Evolutionary conservation across 202 grass and related monocot genomes (phyloP).

Genomic region (Zoysia matrella): DNA sequence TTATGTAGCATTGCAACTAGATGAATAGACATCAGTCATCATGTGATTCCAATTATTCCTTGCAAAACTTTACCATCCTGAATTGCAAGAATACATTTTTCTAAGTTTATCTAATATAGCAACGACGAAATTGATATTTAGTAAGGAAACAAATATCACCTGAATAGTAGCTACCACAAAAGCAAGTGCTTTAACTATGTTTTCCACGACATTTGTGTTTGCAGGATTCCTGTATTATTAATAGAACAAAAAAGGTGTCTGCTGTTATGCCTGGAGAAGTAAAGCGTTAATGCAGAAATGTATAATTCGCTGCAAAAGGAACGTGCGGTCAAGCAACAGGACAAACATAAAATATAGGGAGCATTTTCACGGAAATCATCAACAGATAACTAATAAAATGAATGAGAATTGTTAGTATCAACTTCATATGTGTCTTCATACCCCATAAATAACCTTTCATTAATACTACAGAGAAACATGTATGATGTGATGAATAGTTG

Average conservation of each 20-base stretch:
- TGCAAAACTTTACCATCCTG: background rate
- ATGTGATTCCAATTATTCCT: background rate
- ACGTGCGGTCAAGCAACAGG: conserved; percentile 15
- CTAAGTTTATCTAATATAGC: background rate
- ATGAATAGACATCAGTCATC: background rate
- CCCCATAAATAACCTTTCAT: background rate
- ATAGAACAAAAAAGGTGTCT: conserved; percentile 17
- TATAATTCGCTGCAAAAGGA: conserved; percentile 23
- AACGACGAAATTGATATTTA: conserved; percentile 21
- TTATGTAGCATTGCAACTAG: conserved; percentile 18
- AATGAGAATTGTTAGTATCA: background rate
- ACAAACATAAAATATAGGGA: conserved; percentile 15
- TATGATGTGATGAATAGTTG: conserved; percentile 12
- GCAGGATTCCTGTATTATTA: conserved; percentile 71
- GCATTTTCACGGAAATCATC: conserved; percentile 10
- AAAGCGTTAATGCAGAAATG: conserved; percentile 23
- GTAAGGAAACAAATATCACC: conserved; percentile 63
- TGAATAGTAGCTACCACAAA: conserved; percentile 91
- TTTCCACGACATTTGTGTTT: conserved; percentile 98
- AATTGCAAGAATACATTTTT: background rate
- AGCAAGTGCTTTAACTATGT: conserved; percentile 93
- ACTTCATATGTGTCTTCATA: too few species aligned
- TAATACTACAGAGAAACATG: conserved; percentile 17
- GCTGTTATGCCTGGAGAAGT: conserved; percentile 26
- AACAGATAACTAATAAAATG: conserved; percentile 21